phyloP scores from a whole-genome alignment of 345 rosid genomes.

The Isatis tinctoria region DNA sequence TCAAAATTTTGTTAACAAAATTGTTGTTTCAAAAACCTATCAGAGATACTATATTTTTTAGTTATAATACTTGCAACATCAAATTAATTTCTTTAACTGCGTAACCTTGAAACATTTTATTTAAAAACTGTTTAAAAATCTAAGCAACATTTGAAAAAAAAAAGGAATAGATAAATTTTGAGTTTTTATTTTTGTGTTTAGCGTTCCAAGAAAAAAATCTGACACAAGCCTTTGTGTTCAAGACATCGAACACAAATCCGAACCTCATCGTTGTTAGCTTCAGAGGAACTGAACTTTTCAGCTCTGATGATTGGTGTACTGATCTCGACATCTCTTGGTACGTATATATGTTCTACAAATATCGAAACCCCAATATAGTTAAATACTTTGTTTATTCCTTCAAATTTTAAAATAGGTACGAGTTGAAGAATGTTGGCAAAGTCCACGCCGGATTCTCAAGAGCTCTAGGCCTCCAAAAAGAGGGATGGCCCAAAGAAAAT shows the following conservation, averaged over 20 bases:
- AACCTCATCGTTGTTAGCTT: constrained; percentile 47
- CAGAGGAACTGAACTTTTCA: constrained; percentile 58
- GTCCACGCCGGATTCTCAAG: constrained; percentile 61
- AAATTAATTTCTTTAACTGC: too few species aligned
- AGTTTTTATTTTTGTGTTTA: too few species aligned
- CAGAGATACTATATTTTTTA: too few species aligned
- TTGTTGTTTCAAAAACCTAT: too few species aligned
- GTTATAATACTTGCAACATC: too few species aligned
- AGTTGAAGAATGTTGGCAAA: constrained; percentile 35
- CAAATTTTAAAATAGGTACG: constrained; percentile 7
- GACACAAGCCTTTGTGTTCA: constrained; percentile 49
- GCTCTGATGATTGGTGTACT: constrained; percentile 42
- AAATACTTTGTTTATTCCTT: background rate
- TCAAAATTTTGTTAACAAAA: too few species aligned
- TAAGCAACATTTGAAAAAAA: too few species aligned
- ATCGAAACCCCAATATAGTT: background rate
- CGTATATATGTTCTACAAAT: constrained; percentile 25
- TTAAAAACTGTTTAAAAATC: too few species aligned
- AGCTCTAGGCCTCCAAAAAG: constrained; percentile 50
- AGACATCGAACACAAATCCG: constrained; percentile 33
- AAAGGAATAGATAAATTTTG: too few species aligned
- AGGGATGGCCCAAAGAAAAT: constrained; percentile 46
- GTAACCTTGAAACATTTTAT: too few species aligned
- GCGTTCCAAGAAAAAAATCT: constrained; percentile 29
- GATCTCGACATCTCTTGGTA: constrained; percentile 64